These are phyloP conservation scores for Fomitopsis serialis DNA, from an alignment of 768 basidiomycete genomes.

Conservation along the genomic window DNA sequence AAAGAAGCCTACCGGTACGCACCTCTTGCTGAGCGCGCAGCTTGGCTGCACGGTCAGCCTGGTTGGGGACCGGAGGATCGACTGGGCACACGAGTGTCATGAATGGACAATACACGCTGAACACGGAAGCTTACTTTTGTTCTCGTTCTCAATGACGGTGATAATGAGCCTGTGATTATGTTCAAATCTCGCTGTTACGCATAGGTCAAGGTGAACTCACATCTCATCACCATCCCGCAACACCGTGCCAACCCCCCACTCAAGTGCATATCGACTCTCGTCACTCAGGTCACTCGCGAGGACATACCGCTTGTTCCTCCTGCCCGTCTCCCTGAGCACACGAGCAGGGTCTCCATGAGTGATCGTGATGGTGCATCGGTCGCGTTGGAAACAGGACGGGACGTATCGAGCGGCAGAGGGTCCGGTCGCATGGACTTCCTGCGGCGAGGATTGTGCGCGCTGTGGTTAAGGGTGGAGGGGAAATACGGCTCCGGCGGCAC, in stretches of 20 bases:
- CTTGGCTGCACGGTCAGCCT: constrained; percentile 72
- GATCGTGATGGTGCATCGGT: constrained; percentile 86
- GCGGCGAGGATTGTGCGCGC: constrained; percentile 36
- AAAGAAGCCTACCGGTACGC: constrained; percentile 10
- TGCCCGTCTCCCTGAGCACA: constrained; percentile 44
- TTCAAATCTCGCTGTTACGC: background rate
- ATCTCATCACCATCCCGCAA: constrained; percentile 91
- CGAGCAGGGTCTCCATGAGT: constrained; percentile 76
- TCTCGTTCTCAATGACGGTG: constrained; percentile 88
- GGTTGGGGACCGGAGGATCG: constrained; percentile 64
- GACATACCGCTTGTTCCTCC: constrained; percentile 65
- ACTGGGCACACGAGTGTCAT: constrained; percentile 34
- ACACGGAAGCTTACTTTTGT: constrained; percentile 53
- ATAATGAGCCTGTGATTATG: constrained; percentile 58
- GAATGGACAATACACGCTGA: background rate
- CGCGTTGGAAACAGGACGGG: constrained; percentile 85
- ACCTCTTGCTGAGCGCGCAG: constrained; percentile 92
- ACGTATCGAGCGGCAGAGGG: constrained; percentile 57
- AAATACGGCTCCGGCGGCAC: constrained; percentile 82
- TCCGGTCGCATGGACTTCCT: constrained; percentile 63
- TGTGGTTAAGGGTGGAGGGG: constrained; percentile 59
- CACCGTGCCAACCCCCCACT: constrained; percentile 98
- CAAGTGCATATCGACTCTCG: constrained; percentile 90
- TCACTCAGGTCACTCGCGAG: constrained; percentile 94
- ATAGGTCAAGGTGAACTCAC: constrained; percentile 27